Evolutionary conservation across 1,139 yeast genomes (phyloP), one percentile per base, ranked within the genome.

Genomic region (Geotrichum histeridarum): DNA sequence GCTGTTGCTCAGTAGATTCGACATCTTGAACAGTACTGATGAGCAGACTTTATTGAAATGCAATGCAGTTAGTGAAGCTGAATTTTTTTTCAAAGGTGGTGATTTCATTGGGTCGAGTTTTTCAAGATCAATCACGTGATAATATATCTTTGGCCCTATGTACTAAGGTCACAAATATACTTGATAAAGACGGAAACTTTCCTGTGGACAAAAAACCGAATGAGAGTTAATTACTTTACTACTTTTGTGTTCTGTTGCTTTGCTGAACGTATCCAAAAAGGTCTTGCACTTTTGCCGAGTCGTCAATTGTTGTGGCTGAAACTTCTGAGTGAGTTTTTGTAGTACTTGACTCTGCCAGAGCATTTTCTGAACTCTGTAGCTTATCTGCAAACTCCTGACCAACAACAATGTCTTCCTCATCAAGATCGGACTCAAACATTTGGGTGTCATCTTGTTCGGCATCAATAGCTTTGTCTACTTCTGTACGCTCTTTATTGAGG

Each of bases 381-480:
- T 48, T 47, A 18, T 48, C 36, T 2, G 39, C 51, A 42, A 52
- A 47, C 31, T 52, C 50, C 14, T 42, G 33, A 14, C 47, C 42
- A 8, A 18, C n/a, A 4, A 14, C 49, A 18, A n/a, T 18, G 14
- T n/a, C 36, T 12, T 45, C 53, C 11, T 54, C 57, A 22, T 57
- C 55, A 37, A 57, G 59, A 17, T 49, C 46, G 31, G 39, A 47
- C 12, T 14, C 11, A n/a, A 46, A 46, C 12, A 15, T 42, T 7
- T 42, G 41, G 9, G 38, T 41, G 37, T 50, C 52, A 18, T 45
- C 49, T 11, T 44, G 38, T n/a, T 48, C 48, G 7, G 48, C 50
- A 17, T 27, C 48, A n/a, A 32, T 67, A 2, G 62, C 68, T 8
- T 60, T 66, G 14, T 50, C 58, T 5, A 60, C 64, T 42, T 57